Percentiles rank a stretch among this genome's conserved stretches.
Evolutionary conservation across 768 basidiomycete species (phyloP).

Genomic region (Jaapia argillacea): DNA sequence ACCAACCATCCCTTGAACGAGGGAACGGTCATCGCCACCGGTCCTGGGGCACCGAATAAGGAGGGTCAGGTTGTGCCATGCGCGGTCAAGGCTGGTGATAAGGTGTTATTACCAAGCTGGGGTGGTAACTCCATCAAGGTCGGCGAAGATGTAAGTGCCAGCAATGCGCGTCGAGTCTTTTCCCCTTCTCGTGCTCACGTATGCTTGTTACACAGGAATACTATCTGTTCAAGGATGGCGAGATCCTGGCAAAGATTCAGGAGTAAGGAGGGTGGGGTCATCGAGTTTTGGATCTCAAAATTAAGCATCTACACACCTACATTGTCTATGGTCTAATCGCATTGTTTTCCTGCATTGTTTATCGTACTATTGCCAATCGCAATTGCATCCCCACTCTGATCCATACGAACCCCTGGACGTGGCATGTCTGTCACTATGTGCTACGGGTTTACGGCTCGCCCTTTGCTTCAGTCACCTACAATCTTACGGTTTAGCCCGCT

Average conservation of each 20-base stretch:
- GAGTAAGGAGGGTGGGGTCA: constrained; percentile 39
- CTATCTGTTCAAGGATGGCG: constrained; percentile 87
- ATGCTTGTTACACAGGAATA: constrained; percentile 57
- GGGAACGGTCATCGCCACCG: constrained; percentile 92
- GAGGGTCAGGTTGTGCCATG: constrained; percentile 69
- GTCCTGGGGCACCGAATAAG: constrained; percentile 90
- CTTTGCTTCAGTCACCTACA: too few species aligned
- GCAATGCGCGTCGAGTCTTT: not conserved
- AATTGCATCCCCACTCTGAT: too few species aligned
- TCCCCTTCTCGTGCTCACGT: constrained; percentile 2
- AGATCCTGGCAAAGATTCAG: constrained; percentile 93
- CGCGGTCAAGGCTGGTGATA: constrained; percentile 79
- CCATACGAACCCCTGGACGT: too few species aligned
- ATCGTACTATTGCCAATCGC: too few species aligned
- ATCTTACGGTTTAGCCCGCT: too few species aligned
- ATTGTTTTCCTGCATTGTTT: not conserved
- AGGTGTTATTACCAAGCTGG: constrained; percentile 92
- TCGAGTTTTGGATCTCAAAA: not conserved
- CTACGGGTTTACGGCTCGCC: too few species aligned
- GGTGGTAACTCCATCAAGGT: constrained; percentile 95
- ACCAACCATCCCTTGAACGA: constrained; percentile 86
- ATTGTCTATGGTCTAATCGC: constrained; percentile 1
- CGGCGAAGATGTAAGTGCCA: constrained; percentile 77
- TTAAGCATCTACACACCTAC: not conserved
- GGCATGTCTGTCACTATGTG: too few species aligned